A percentile compares a stretch with the other conserved stretches of the same genome.
phyloP scores from a whole-genome alignment of 1,139 yeast species.

The Schizosaccharomyces versatilis region DNA sequence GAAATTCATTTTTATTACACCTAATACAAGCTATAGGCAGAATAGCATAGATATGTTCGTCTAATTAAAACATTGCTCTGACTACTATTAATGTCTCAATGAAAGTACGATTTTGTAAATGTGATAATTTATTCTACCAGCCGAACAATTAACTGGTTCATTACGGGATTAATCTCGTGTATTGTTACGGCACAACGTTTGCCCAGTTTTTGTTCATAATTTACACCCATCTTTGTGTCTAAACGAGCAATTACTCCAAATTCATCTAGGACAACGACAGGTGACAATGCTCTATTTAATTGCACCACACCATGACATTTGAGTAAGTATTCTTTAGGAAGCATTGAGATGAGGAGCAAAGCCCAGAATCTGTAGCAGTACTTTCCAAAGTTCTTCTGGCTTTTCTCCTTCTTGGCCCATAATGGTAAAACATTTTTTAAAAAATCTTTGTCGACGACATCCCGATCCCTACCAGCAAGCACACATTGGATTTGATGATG shows the following conservation, averaged over 20 bases:
- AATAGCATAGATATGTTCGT: too few relatives aligned
- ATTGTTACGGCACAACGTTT: too few relatives aligned
- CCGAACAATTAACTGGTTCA: too few relatives aligned
- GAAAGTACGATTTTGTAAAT: too few relatives aligned
- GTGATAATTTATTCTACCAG: too few relatives aligned
- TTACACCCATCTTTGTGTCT: too few relatives aligned
- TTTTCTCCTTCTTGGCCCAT: neutral
- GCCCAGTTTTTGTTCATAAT: too few relatives aligned
- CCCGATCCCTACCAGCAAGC: neutral
- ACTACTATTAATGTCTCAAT: too few relatives aligned
- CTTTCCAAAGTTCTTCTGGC: neutral
- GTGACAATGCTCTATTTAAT: neutral
- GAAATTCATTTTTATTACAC: too few relatives aligned
- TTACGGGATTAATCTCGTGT: too few relatives aligned
- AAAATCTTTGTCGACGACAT: neutral
- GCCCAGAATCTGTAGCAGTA: neutral
- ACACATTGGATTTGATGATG: constrained; percentile 1
- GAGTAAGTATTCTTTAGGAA: neutral
- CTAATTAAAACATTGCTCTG: too few relatives aligned
- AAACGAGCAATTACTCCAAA: neutral
- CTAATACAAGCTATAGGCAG: too few relatives aligned
- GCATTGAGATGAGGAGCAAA: neutral
- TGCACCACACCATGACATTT: neutral
- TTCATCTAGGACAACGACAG: neutral
- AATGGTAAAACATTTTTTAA: neutral